phyloP scores from a whole-genome alignment of 2,329 filamentous ascomycete genomes.

The Cercospora zeae-maydis region DNA sequence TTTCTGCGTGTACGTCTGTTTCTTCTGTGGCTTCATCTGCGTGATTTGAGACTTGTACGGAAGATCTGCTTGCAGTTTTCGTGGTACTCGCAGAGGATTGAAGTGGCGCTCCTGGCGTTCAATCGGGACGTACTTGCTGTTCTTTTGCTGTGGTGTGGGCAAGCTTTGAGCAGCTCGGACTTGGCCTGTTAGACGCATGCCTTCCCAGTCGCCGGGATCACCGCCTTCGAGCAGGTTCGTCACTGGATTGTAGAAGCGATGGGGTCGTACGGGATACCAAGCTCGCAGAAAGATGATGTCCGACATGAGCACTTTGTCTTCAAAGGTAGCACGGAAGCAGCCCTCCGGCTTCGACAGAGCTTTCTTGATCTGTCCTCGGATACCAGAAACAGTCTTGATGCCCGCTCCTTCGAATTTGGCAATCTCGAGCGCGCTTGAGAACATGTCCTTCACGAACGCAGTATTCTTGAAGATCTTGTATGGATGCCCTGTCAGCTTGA shows the following conservation, averaged over 20 bases:
- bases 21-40: constrained; percentile 72
- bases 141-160: constrained; percentile 72
- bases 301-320: constrained; percentile 95
- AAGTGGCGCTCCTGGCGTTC: constrained; percentile 51
- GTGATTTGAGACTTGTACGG: constrained; percentile 92
- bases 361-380: constrained; percentile 95
- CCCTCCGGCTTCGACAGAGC: constrained; percentile 91
- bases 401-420: constrained; percentile 97
- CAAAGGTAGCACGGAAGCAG: constrained; percentile 93
- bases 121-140: constrained; percentile 75
- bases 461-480: constrained; percentile 99
- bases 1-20: constrained; percentile 88
- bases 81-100: constrained; percentile 67
- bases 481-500: constrained; percentile 88
- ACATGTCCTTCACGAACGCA: constrained; percentile 98
- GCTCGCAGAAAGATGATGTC: constrained; percentile 95
- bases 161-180: constrained; percentile 75
- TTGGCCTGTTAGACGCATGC: constrained; percentile 91
- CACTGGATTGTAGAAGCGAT: constrained; percentile 94
- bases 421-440: constrained; percentile 85
- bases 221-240: constrained; percentile 75
- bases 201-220: constrained; percentile 61
- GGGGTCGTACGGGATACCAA: constrained; percentile 94
- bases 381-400: constrained; percentile 92
- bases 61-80: constrained; percentile 73